phyloP scores from a whole-genome alignment of 1,284 basidiomycete species.

The Leccinum insolens region DNA sequence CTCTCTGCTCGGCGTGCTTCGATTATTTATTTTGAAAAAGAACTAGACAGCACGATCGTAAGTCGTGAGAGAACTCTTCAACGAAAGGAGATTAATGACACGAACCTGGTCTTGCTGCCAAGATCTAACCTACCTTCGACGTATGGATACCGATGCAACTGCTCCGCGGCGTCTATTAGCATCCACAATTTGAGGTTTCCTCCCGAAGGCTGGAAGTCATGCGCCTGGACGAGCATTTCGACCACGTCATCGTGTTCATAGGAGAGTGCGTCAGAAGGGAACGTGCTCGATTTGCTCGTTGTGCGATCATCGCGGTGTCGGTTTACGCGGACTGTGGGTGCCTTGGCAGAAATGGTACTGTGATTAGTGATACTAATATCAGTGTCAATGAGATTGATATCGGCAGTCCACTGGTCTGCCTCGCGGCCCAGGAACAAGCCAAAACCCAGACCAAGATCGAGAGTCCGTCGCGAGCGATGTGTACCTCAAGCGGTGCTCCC shows the following conservation, averaged over 20 bases:
- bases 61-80: background rate
- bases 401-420: background rate
- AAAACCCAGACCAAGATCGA: constrained; percentile 22
- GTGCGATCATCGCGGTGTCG: constrained; percentile 10
- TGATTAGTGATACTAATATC: background rate
- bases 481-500: constrained; percentile 11
- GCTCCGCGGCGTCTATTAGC: constrained; percentile 41
- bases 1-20: constrained; percentile 1
- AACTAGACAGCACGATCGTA: constrained; percentile 13
- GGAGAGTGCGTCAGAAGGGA: constrained; percentile 35
- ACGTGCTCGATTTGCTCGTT: constrained; percentile 44
- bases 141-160: constrained; percentile 28
- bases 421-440: constrained; percentile 1
- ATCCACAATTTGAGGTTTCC: constrained; percentile 43
- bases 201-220: constrained; percentile 30
- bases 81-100: background rate
- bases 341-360: background rate
- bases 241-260: constrained; percentile 43
- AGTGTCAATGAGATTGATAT: background rate
- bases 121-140: constrained; percentile 25
- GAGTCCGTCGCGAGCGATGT: constrained; percentile 55
- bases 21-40: constrained; percentile 22
- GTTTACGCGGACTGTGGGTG: background rate
- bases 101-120: constrained; percentile 42
- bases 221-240: constrained; percentile 41